phyloP scores from a whole-genome alignment of 139 green algal genomes.

The Astrephomene gubernaculifera region DNA sequence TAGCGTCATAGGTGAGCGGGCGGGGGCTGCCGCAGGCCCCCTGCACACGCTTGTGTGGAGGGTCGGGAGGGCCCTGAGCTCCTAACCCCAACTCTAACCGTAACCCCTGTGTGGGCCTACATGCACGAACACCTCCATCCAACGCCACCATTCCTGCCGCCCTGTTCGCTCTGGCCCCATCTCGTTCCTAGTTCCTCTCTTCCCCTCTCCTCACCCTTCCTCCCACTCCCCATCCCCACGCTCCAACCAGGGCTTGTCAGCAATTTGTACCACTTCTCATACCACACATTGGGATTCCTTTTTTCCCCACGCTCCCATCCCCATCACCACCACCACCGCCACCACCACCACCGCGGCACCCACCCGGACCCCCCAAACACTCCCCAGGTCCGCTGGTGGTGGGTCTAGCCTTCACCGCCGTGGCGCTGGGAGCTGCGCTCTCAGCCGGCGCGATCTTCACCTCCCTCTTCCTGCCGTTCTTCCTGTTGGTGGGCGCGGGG shows the following conservation, averaged over 20 bases:
- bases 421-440: conserved; percentile 9
- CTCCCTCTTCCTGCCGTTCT: conserved; percentile 37
- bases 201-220: no score
- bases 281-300: no score
- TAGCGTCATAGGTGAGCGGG: not conserved
- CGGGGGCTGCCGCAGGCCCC: no score
- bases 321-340: not conserved
- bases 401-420: conserved; percentile 21
- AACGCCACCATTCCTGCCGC: no score
- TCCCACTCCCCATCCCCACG: no score
- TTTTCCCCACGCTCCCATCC: not conserved
- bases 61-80: no score
- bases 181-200: no score
- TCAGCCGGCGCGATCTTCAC: conserved; percentile 29
- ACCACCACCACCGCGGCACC: not conserved
- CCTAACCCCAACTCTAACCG: no score
- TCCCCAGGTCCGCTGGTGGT: conserved; percentile 18
- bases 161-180: no score
- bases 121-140: not conserved
- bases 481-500: conserved; percentile 3
- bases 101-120: not conserved
- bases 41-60: no score
- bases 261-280: no score
- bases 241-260: no score
- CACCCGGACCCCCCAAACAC: not conserved